These are phyloP conservation scores for Cicer cuneatum DNA, from an alignment of 306 rosid species.

Conservation along the genomic window DNA sequence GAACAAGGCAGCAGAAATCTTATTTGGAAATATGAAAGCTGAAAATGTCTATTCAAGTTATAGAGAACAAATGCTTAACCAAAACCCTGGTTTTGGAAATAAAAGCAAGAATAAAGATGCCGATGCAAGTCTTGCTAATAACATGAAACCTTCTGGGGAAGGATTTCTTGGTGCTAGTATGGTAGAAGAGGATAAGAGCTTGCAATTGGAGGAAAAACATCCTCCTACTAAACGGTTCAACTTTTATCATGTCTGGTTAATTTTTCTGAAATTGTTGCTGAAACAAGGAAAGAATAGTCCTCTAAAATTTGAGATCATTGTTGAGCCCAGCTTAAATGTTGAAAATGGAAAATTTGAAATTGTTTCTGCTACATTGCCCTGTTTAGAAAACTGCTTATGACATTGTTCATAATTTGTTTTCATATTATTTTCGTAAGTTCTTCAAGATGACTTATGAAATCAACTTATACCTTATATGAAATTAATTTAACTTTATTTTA, in stretches of 20 bases:
- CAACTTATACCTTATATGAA: no score
- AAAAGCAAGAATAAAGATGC: slow-evolving; percentile 31
- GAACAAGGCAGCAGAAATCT: slow-evolving; percentile 77
- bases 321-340: slow-evolving; percentile 54
- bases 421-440: no score
- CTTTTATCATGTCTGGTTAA: slow-evolving; percentile 65
- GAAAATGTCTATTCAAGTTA: slow-evolving; percentile 60
- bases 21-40: slow-evolving; percentile 86
- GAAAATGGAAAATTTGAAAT: slow-evolving; percentile 81
- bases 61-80: slow-evolving; percentile 44
- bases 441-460: no score
- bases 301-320: slow-evolving; percentile 62
- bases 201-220: slow-evolving; percentile 42
- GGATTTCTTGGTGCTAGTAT: slow-evolving; percentile 46
- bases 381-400: slow-evolving; percentile 26
- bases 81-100: slow-evolving; percentile 23
- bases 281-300: slow-evolving; percentile 72
- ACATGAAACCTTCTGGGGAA: slow-evolving; percentile 32
- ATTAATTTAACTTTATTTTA: no score
- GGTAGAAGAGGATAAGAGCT: slow-evolving; percentile 33
- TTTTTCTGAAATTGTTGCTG: slow-evolving; percentile 70
- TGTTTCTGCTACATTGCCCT: slow-evolving; percentile 66
- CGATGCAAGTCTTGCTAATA: slow-evolving; percentile 3
- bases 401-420: no score
- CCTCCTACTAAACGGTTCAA: slow-evolving; percentile 34